phyloP scores from a whole-genome alignment of 352 stramenopile species.

The Aphanomyces cochlioides region DNA sequence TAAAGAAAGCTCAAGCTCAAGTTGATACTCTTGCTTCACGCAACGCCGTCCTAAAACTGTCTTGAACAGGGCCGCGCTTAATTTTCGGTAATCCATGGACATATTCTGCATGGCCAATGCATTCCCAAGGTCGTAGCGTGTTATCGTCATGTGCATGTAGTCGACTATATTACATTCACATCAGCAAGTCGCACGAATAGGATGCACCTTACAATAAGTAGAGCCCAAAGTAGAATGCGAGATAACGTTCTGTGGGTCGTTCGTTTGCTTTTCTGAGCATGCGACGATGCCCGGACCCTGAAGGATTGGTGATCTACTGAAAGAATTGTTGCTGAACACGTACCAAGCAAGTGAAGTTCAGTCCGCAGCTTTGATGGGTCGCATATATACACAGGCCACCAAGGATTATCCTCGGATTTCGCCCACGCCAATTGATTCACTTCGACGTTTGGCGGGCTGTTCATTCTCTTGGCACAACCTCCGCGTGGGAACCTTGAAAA shows the following conservation, averaged over 20 bases:
- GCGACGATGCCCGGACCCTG: constrained; percentile 2
- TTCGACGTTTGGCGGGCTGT: not conserved
- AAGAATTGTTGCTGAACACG: not conserved
- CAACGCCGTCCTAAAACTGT: not conserved
- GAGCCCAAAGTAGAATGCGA: constrained; percentile 12
- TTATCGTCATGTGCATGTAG: not conserved
- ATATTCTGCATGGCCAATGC: not conserved
- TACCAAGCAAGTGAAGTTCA: constrained; percentile 10
- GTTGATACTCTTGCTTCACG: constrained; percentile 1
- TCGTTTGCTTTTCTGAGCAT: constrained; percentile 14
- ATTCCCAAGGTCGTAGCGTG: constrained; percentile 1
- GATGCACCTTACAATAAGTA: not conserved
- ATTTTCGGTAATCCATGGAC: not conserved
- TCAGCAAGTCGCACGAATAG: too few relatives aligned
- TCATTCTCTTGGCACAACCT: not conserved
- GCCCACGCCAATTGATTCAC: not conserved
- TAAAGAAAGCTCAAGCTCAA: not conserved
- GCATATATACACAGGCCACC: constrained; percentile 14
- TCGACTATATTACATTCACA: not conserved
- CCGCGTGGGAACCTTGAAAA: too few relatives aligned
- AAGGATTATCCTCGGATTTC: constrained; percentile 6
- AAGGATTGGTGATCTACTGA: not conserved
- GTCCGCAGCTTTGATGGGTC: constrained; percentile 5
- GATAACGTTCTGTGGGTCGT: not conserved
- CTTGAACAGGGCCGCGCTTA: not conserved